Percentiles rank a stretch among this genome's conserved stretches.
Conservation (phyloP, 257 asterid genomes). For the Rauvolfia tetraphylla region DNA sequence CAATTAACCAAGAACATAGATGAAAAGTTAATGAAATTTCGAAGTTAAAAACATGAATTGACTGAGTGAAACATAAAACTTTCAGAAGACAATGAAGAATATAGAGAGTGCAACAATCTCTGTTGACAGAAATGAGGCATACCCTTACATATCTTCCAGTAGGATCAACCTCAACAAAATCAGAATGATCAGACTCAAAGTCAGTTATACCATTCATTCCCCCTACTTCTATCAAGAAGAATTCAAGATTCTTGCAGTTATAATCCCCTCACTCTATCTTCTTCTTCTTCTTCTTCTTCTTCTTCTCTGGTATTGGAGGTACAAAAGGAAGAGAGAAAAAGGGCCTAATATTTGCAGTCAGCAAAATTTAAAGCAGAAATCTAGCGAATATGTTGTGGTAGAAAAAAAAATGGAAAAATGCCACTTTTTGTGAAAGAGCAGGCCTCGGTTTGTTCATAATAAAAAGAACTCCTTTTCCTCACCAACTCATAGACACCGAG, state of each 20-base stretch:
- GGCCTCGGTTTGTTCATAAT: constrained; percentile 47
- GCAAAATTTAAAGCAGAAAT: constrained; percentile 21
- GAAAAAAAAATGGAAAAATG: constrained; percentile 14
- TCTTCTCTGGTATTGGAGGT: constrained; percentile 20
- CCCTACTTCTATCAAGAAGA: background rate
- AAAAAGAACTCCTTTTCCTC: constrained; percentile 21
- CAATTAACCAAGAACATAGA: constrained; percentile 22
- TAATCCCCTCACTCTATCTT: constrained; percentile 8
- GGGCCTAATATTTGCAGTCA: constrained; percentile 11
- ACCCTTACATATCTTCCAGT: constrained; percentile 98
- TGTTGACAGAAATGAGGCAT: constrained; percentile 14
- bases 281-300: background rate
- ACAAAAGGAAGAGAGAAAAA: constrained; percentile 9
- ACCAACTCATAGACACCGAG: constrained; percentile 37
- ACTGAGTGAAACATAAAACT: constrained; percentile 1
- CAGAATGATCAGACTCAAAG: constrained; percentile 62
- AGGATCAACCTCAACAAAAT: constrained; percentile 90
- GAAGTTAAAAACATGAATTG: background rate
- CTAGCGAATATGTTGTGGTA: constrained; percentile 21
- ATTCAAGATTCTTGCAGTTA: constrained; percentile 4
- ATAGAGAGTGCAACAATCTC: constrained; percentile 10
- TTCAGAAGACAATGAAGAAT: background rate
- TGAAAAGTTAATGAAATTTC: background rate
- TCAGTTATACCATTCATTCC: constrained; percentile 63
- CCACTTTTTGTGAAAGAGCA: constrained; percentile 28